Evolutionary conservation across 2,329 filamentous ascomycete species (phyloP), one percentile per base, ranked within the genome.

Genomic region (Podosphaera xanthii): DNA sequence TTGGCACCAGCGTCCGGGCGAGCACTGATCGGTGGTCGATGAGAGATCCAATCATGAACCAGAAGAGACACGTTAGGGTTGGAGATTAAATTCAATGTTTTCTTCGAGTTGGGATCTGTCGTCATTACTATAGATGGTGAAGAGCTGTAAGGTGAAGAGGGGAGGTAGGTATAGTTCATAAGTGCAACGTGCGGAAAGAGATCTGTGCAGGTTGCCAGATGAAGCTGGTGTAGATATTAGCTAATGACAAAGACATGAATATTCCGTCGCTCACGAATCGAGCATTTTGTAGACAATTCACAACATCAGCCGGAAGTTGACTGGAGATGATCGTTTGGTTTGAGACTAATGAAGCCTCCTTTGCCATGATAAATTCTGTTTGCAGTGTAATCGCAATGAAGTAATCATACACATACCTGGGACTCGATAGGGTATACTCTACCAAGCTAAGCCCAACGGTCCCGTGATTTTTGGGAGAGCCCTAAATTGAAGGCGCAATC

Each of bases 101-200:
- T 92, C 65, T 82, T 84, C 42, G 84, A 87, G 60, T 81, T 79
- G 0, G 83, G 81, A 65, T 88, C 88, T 53, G 86, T 94, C 59
- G 92, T 97, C 86, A 91, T 90, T 76, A 97, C 85, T 69, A 97
- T 94, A 63, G 89, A 85, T n/a, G 88, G 84, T n/a, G 74, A 72
- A 58, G 77, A 69, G 46, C 80, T 78, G 71, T 82, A 84, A 46
- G 82, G 83, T 14, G 86, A 87, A 4, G 78, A 82, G 46, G 89
- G 85, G 31, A 98, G 84, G 73, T 96, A 97, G 68, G 92, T 97
- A 75, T 97, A 97, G 76, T 94, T 96, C 92, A 98, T 98, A 64
- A 98, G 81, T 44, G 89, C 94, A 64, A 97, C 87, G 70, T 97
- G 88, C 8, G 92, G 92, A 63, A 82, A 76, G 67, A 92, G 85